Evolutionary conservation across 2,329 filamentous ascomycete genomes (phyloP).

Genomic region (Cladorrhinum sp.): DNA sequence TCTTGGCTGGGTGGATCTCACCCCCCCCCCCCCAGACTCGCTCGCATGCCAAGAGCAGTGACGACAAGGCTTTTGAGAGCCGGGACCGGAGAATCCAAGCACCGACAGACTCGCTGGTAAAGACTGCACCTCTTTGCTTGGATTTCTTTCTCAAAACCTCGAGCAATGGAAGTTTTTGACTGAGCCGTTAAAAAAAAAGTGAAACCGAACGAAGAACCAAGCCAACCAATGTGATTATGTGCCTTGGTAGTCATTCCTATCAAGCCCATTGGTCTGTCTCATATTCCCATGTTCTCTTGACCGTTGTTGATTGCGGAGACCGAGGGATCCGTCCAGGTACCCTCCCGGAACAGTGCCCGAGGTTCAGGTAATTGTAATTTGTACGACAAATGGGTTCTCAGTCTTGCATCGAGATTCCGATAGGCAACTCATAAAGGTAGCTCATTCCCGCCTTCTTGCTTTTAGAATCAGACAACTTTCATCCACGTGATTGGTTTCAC

Average conservation of each 20-base stretch:
- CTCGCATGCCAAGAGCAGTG: constrained; percentile 1
- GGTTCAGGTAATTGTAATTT: neutral
- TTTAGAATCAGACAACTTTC: neutral
- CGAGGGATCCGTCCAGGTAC: neutral
- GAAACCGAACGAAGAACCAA: too few species aligned
- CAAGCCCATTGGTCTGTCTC: too few species aligned
- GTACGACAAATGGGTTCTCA: neutral
- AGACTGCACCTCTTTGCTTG: neutral
- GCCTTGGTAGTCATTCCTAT: too few species aligned
- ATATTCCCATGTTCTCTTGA: too few species aligned
- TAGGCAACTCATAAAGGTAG: neutral
- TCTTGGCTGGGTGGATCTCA: constrained; percentile 12
- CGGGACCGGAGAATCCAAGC: constrained; percentile 18
- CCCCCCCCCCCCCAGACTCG: constrained; percentile 1
- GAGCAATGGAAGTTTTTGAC: too few species aligned
- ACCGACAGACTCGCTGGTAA: constrained; percentile 8
- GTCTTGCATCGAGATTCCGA: neutral
- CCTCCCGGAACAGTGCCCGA: neutral
- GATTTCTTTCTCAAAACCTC: neutral
- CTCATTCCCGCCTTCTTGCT: neutral
- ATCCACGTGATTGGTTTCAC: neutral
- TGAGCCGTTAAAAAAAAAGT: too few species aligned
- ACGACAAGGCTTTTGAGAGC: neutral
- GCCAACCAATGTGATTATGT: too few species aligned
- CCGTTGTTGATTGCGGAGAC: neutral